phyloP scores from a whole-genome alignment of 768 basidiomycete species.

The Nevesoporus exiguus region DNA sequence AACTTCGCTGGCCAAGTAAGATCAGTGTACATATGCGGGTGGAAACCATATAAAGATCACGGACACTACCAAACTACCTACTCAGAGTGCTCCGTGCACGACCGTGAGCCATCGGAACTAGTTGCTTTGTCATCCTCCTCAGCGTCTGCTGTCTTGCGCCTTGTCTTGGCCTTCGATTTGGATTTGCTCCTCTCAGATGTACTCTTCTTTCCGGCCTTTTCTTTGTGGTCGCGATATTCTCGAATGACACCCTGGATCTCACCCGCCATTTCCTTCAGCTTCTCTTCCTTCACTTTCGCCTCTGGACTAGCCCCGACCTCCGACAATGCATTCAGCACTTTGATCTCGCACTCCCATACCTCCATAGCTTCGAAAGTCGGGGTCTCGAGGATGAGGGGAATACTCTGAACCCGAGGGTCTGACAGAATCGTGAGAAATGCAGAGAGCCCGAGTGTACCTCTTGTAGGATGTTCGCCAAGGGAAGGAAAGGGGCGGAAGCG shows the following conservation, averaged over 20 bases:
- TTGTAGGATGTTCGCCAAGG: constrained; percentile 23
- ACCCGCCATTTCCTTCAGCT: constrained; percentile 8
- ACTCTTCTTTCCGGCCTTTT: constrained; percentile 1
- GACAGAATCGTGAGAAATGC: constrained; percentile 65
- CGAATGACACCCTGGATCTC: constrained; percentile 14
- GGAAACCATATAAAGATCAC: not conserved
- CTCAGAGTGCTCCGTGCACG: constrained; percentile 1
- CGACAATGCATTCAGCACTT: constrained; percentile 49
- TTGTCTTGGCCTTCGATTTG: constrained; percentile 1
- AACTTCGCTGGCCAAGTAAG: not conserved
- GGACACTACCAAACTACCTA: not conserved
- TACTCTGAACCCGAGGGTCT: constrained; percentile 61
- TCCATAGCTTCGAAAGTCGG: constrained; percentile 64
- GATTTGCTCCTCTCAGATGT: not conserved
- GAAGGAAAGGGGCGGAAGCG: not conserved
- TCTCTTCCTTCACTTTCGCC: not conserved
- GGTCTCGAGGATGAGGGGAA: constrained; percentile 83
- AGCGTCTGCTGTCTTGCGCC: not conserved
- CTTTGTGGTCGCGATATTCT: constrained; percentile 12
- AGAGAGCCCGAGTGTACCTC: constrained; percentile 62
- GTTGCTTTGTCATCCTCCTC: constrained; percentile 10
- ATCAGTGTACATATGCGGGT: not conserved
- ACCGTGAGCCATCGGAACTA: constrained; percentile 4
- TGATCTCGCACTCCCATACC: constrained; percentile 74
- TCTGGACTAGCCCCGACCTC: constrained; percentile 3